Percentiles rank a stretch among this genome's conserved stretches.
phyloP scores from a whole-genome alignment of 495 filamentous ascomycete species.

The Tuber umbilicatum region DNA sequence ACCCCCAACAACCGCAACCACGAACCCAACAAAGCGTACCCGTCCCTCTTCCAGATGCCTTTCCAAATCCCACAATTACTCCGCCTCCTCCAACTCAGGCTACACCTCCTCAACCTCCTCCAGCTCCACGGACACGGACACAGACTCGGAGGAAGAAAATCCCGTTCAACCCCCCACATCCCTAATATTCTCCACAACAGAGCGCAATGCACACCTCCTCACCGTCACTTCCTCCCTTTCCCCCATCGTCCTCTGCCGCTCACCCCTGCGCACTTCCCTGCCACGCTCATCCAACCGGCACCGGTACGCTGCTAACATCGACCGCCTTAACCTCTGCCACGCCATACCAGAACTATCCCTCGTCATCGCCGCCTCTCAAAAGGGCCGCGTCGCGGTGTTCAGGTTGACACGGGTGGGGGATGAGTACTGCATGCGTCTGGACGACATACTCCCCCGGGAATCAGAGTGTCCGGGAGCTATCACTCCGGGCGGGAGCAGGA shows the following conservation, averaged over 20 bases:
- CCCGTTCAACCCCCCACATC: slow-evolving; percentile 42
- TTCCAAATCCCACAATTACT: slow-evolving; percentile 9
- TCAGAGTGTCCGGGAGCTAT: not conserved
- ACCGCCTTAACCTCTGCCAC: slow-evolving; percentile 70
- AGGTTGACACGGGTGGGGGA: slow-evolving; percentile 54
- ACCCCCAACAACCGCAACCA: not conserved
- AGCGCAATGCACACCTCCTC: slow-evolving; percentile 55
- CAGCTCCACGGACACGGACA: not conserved
- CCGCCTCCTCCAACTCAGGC: slow-evolving; percentile 8
- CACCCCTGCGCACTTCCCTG: slow-evolving; percentile 46
- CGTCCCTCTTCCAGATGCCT: slow-evolving; percentile 9
- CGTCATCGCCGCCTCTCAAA: slow-evolving; percentile 64
- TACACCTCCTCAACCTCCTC: slow-evolving; percentile 1
- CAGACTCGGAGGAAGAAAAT: slow-evolving; percentile 11
- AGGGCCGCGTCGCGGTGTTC: slow-evolving; percentile 68
- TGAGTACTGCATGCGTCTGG: slow-evolving; percentile 42
- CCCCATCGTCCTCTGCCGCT: slow-evolving; percentile 47
- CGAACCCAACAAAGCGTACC: not conserved
- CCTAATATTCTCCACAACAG: slow-evolving; percentile 47
- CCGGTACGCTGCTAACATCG: slow-evolving; percentile 45
- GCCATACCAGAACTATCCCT: slow-evolving; percentile 73
- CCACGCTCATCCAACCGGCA: slow-evolving; percentile 42
- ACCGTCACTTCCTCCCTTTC: slow-evolving; percentile 48
- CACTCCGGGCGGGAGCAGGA: slow-evolving; percentile 18
- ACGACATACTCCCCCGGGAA: slow-evolving; percentile 36